Evolutionary conservation across 768 basidiomycete species (phyloP).

Genomic region (Naematelia encephala): DNA sequence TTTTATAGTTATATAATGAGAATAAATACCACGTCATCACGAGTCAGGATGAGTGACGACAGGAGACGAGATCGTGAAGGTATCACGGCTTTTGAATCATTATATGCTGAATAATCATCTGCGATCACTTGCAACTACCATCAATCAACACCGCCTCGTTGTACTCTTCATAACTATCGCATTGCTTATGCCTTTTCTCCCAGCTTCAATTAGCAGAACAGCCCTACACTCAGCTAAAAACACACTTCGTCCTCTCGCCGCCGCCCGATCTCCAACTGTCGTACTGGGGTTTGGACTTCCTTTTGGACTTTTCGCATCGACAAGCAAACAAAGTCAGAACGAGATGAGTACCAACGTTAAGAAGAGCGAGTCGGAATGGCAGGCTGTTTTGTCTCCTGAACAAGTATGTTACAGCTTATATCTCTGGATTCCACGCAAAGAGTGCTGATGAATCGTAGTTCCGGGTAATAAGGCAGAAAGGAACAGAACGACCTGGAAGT

Average conservation of each 20-base stretch:
- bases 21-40: no score
- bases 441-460: constrained; percentile 60
- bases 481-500: constrained; percentile 73
- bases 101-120: no score
- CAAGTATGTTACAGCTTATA: constrained; percentile 60
- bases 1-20: neutral
- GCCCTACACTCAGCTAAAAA: constrained; percentile 3
- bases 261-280: constrained; percentile 12
- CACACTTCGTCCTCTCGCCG: constrained; percentile 12
- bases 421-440: neutral
- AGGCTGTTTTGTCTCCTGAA: constrained; percentile 70
- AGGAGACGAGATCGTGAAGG: no score
- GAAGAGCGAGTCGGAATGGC: constrained; percentile 78
- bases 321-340: constrained; percentile 4
- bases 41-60: no score
- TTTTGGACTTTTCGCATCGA: constrained; percentile 27
- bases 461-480: constrained; percentile 76
- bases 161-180: neutral
- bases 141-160: neutral
- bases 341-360: constrained; percentile 23
- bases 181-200: neutral
- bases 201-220: neutral
- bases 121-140: no score
- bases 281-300: constrained; percentile 27
- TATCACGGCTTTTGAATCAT: no score